phyloP scores from a whole-genome alignment of 257 asterid species.

The Nicotiana paniculata region DNA sequence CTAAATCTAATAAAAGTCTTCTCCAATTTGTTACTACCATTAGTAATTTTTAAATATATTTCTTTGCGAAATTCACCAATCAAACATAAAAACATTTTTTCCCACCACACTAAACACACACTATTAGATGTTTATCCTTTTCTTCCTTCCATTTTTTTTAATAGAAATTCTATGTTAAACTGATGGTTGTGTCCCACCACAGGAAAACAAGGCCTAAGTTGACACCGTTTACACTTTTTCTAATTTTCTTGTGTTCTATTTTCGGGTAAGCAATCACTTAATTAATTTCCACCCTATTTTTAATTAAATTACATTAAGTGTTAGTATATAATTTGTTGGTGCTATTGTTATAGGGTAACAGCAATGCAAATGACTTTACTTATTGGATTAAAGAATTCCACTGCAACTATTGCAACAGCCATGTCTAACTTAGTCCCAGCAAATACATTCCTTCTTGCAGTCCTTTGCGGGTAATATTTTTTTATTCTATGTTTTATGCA shows the following conservation, averaged over 20 bases:
- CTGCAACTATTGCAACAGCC: conserved; percentile 84
- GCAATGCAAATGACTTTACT: conserved; percentile 68
- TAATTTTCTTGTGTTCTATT: conserved; percentile 64
- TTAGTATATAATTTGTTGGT: too few species aligned
- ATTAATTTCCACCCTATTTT: neutral
- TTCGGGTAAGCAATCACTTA: conserved; percentile 44
- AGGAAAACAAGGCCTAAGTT: conserved; percentile 65
- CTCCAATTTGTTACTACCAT: neutral
- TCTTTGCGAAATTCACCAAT: neutral
- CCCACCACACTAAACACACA: neutral
- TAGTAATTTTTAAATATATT: too few species aligned
- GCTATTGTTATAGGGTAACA: conserved; percentile 46
- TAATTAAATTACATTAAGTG: neutral
- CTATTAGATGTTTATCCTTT: neutral
- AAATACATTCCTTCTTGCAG: conserved; percentile 61
- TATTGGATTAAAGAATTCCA: conserved; percentile 71
- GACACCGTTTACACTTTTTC: conserved; percentile 48
- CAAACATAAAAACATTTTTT: neutral
- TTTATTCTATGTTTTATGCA: neutral
- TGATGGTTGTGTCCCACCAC: conserved; percentile 6
- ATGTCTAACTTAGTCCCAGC: conserved; percentile 66
- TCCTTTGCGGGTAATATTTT: conserved; percentile 49
- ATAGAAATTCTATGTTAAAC: neutral
- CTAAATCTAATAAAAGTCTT: neutral
- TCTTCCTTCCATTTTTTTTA: neutral